Base-by-base conservation (phyloP, 2,329 filamentous ascomycete species). In the Phialophora chinensis region DNA sequence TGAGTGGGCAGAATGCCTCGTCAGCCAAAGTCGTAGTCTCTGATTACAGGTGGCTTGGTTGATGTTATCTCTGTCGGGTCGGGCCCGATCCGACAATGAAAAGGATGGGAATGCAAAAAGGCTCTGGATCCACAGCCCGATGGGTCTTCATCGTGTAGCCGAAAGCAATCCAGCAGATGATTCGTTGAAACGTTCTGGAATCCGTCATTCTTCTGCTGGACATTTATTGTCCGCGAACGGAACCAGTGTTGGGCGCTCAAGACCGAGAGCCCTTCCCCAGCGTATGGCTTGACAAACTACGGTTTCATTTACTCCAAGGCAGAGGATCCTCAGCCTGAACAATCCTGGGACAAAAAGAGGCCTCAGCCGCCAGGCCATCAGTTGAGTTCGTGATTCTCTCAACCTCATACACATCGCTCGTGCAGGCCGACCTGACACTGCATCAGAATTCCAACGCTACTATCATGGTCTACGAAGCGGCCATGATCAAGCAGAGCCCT, bases 401-500 rank as follows among this genome's bases (percentile, higher is more conserved):
- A 25, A 50, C 11, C 25, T 59, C 56, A 10, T 20, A 20, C 31
- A 38, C 33, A 17, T 42, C 47, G 12, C 11, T 17, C 4, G 25
- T 4, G 44, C 10, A 44, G 4, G 14, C 38, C 44, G 17, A 25
- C n/a, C 42, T 17, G 11, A 7, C 23, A 60, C 57, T 4, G n/a
- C 27, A 14, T 50, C 14, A 25, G n/a, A 25, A 29, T 49, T 20
- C 42, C 11, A 29, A 11, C 42, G 17, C 35, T 6, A 42, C 10
- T 59, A 20, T 23, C 25, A 25, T 29, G n/a, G 2, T 23, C 23
- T 60, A 49, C 7, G 17, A 52, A 38, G 44, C 49, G 25, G 44
- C 57, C 38, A 60, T 60, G 57, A 49, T 49, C 42, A 60, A 60
- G 29, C 57, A 60, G 17, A 52, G 29, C 27, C 44, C 27, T 8